Evolutionary conservation across 192 early-diverging fungal genomes (phyloP).

Genomic region (Linderina pennispora): DNA sequence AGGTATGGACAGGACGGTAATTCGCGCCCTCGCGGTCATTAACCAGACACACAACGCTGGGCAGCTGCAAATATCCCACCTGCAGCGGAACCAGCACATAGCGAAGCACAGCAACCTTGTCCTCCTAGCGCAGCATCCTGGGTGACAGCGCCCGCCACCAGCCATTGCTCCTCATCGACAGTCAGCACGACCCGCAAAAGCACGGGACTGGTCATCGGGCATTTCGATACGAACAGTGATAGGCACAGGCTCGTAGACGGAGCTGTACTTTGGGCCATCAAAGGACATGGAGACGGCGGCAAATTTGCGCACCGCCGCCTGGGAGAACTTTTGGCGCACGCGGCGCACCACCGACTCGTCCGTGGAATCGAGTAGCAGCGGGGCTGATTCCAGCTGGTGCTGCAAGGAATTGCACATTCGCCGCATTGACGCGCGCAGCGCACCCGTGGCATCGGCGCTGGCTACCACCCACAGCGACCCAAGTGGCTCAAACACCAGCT

Average conservation of each 20-base stretch:
- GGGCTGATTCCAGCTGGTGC: too few species aligned
- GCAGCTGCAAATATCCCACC: constrained; percentile 28
- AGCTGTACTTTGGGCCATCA: constrained; percentile 11
- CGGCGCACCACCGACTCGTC: too few species aligned
- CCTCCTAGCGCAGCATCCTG: constrained; percentile 2
- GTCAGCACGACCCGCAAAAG: neutral
- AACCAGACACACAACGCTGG: constrained; percentile 31
- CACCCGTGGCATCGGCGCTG: neutral
- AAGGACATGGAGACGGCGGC: constrained; percentile 5
- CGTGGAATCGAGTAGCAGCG: too few species aligned
- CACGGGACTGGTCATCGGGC: too few species aligned
- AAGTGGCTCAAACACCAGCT: constrained; percentile 6
- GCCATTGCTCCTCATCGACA: constrained; percentile 10
- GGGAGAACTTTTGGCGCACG: neutral
- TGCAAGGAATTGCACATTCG: constrained; percentile 4
- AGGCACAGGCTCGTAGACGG: constrained; percentile 13
- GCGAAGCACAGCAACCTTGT: neutral
- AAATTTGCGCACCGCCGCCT: neutral
- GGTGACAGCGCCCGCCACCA: constrained; percentile 21
- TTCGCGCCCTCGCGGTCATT: constrained; percentile 4
- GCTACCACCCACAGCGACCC: constrained; percentile 4
- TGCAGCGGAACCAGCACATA: constrained; percentile 28
- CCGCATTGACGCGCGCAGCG: constrained; percentile 7
- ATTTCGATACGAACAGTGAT: constrained; percentile 9
- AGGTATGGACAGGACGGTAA: constrained; percentile 1